Evolutionary conservation across 768 basidiomycete species (phyloP).

Genomic region (Phanerodontia chrysosporium): DNA sequence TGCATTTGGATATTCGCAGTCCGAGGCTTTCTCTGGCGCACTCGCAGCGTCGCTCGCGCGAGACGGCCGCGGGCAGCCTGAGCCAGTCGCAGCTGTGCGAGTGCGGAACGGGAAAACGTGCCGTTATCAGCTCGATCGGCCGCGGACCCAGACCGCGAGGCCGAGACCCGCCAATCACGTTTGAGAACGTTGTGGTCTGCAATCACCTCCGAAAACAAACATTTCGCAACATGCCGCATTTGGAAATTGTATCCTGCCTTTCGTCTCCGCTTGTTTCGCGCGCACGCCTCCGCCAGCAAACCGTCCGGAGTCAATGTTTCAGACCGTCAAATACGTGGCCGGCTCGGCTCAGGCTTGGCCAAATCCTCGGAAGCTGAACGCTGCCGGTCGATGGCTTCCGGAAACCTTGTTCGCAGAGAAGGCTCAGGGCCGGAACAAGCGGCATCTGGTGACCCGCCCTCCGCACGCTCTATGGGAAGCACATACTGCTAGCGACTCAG

Average conservation of each 20-base stretch:
- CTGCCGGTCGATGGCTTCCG: too few species aligned
- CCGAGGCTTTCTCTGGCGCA: neutral
- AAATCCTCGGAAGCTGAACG: neutral
- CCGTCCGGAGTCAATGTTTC: neutral
- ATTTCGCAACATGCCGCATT: slow-evolving; percentile 1
- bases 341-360: neutral
- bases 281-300: neutral
- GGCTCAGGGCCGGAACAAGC: too few species aligned
- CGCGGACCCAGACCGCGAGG: neutral
- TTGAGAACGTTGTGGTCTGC: neutral
- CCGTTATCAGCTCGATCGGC: neutral
- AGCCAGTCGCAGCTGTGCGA: too few species aligned
- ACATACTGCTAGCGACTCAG: too few species aligned
- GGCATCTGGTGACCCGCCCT: too few species aligned
- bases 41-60: neutral
- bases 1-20: neutral
- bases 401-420: too few species aligned
- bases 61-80: too few species aligned
- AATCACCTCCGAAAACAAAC: slow-evolving; percentile 6
- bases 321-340: neutral
- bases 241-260: neutral
- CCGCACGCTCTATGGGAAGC: too few species aligned
- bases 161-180: neutral
- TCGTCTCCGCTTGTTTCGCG: neutral
- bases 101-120: neutral